Conservation (phyloP, 2,329 filamentous ascomycete genomes). For the Arthrobotrys musiformis region DNA sequence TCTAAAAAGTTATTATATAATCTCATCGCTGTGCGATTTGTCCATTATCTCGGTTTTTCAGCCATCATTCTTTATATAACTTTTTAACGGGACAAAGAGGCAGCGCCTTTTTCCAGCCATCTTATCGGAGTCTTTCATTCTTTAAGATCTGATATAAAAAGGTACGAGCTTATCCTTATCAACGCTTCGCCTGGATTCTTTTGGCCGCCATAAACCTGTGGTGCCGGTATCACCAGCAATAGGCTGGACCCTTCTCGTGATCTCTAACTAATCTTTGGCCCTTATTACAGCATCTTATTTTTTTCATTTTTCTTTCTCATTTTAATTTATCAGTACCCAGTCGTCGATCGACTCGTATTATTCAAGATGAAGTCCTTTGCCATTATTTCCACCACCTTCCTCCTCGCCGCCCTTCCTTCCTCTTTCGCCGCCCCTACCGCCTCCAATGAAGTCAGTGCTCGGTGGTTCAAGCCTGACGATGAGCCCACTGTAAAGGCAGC, state of each 20-base stretch:
- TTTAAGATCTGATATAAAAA: constrained; percentile 40
- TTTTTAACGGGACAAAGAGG: constrained; percentile 40
- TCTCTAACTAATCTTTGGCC: constrained; percentile 6
- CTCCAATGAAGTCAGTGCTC: constrained; percentile 25
- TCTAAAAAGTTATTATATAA: constrained; percentile 12
- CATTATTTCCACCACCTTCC: constrained; percentile 41
- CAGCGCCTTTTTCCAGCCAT: constrained; percentile 40
- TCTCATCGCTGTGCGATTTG: constrained; percentile 54
- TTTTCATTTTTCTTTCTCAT: not conserved
- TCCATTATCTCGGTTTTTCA: constrained; percentile 26
- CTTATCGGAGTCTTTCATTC: constrained; percentile 32
- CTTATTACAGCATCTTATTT: not conserved
- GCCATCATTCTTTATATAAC: constrained; percentile 40
- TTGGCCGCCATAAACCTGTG: not conserved
- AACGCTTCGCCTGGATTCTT: constrained; percentile 10
- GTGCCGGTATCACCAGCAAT: constrained; percentile 26
- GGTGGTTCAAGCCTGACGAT: constrained; percentile 40
- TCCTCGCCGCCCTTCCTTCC: constrained; percentile 38
- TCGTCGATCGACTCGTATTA: constrained; percentile 49
- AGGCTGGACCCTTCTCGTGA: constrained; percentile 21
- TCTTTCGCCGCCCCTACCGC: constrained; percentile 36
- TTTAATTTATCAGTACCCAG: constrained; percentile 16
- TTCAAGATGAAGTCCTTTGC: constrained; percentile 54
- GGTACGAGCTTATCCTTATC: constrained; percentile 25
- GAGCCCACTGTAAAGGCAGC: constrained; percentile 10